Evolutionary conservation across 495 filamentous ascomycete species (phyloP), one percentile per base, ranked within the genome.

Genomic region (Clavariopsis aquatica): DNA sequence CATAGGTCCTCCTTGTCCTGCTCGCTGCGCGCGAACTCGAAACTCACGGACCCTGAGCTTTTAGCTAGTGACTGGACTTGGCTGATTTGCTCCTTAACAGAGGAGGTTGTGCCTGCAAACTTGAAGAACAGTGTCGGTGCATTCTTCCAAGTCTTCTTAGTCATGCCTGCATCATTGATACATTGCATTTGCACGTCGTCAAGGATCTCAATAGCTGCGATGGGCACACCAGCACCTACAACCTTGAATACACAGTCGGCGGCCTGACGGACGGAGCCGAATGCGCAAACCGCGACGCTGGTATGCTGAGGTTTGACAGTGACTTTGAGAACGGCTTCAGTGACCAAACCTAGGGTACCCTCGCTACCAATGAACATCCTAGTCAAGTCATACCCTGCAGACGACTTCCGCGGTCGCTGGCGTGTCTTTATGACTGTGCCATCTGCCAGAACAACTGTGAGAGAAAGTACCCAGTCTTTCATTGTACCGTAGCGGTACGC

Each of bases 121-220:
- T 97, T 97, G 83, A 98, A 94, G 78, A 98, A 96, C 3, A 98
- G 77, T 3, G 93, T 96, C 4, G 93, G 93, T 19, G 84, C 84
- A 63, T 89, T 87, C 62, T 82, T 84, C 90, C 93, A 96, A 9
- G 71, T 73, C 54, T 87, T 85, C 7, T 80, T 79, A 0, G 92
- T 96, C 53, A 80, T 83, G 61, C 91, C 90, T 5, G 87, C 85
- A 46, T 80, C 73, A 76, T 98, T 98, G 77, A 98, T 92, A 65
- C 91, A 91, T 62, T 83, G 82, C 93, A 98, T 98, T 77, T 96
- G 91, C 28, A 92, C 88, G 70, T 97, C 93, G 75, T 98, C 93
- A 43, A 97, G 78, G 45, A 98, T 86, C 75, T 98, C 93, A 74
- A 98, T 87, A 9, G 92, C 92, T 20, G 91, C 91, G 20, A 98